Evolutionary conservation across 2,329 filamentous ascomycete genomes (phyloP).

Genomic region (Penicillium sp.): DNA sequence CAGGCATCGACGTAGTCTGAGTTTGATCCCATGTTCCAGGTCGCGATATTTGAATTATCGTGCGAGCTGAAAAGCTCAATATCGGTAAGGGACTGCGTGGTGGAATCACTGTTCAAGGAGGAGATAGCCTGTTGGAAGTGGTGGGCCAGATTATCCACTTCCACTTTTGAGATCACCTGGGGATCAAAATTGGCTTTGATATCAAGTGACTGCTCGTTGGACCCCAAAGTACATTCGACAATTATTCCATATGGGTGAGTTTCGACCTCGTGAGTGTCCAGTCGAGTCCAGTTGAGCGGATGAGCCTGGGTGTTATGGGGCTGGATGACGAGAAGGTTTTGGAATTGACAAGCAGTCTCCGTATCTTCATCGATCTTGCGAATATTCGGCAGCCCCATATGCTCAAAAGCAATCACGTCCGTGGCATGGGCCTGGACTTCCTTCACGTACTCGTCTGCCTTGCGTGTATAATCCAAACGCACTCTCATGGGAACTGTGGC

Average conservation of each 20-base stretch:
- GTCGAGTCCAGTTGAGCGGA: not conserved
- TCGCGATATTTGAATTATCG: not conserved
- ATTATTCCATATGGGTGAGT: not conserved
- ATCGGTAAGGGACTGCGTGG: not conserved
- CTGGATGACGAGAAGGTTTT: slow-evolving; percentile 5
- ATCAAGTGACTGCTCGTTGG: not conserved
- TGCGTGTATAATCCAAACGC: not conserved
- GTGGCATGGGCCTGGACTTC: not conserved
- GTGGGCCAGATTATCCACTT: not conserved
- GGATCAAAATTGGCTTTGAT: not conserved
- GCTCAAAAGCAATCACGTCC: not conserved
- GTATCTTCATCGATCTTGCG: not conserved
- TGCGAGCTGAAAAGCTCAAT: not conserved
- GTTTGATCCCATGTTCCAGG: not conserved
- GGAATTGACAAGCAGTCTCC: not conserved
- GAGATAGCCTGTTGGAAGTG: not conserved
- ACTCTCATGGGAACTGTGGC: not conserved
- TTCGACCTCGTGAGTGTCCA: not conserved
- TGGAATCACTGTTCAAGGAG: not conserved
- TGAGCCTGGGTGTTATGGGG: not conserved
- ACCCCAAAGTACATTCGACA: not conserved
- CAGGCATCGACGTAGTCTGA: not conserved
- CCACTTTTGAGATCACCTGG: not conserved
- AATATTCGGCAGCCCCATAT: not conserved
- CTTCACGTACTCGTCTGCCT: not conserved